Evolutionary conservation across 768 basidiomycete genomes (phyloP), one percentile per base, ranked within the genome.

Genomic region (Fomitopsis pulvina): DNA sequence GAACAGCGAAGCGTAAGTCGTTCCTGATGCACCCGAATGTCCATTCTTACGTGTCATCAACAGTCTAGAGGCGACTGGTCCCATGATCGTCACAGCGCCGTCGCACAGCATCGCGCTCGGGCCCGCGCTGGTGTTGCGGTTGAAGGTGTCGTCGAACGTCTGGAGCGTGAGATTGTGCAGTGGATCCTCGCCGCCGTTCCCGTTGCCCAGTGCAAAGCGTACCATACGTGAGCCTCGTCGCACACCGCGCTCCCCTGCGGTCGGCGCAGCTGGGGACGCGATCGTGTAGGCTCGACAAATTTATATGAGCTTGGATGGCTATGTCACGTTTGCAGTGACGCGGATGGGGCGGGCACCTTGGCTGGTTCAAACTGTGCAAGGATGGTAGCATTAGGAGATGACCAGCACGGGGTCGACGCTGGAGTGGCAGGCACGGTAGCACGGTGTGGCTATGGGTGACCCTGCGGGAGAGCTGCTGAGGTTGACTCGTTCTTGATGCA

Each of bases 231-330:
- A 59, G 70, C 72, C 4, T 83, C 87, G 5, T 83, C 79, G 59
- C 79, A 87, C 63, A 62, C 78, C 34, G 69, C 79, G 45, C 66
- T 90, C 25, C 66, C 66, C 92, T 8, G 78, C 83, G 4, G 73
- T 92, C 51, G 87, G 84, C 60, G 76, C 88, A 16, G 75, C 73
- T 24, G 86, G 91, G 63, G 89, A 91, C 65, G 89, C 89, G 21
- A 76, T 91, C 41, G 81, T 89, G 24, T 73, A 71, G 42, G 70
- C 77, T 47, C 71, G 83, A 34, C 86, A 85, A 22, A 73, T n/a
- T n/a, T 76, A 63, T 73, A 81, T 51, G 72, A 38, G 47, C 34
- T 73, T 71, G 24, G 79, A 78, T 55, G 70, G 69, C 4, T 75
- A 75, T 60, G 76, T 83, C 14, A 69, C 78, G 4, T 78, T 84